Evolutionary conservation across 73 alveolate genomes (phyloP), one percentile per base, ranked within the genome.

Genomic region (Uronychia binucleata): DNA sequence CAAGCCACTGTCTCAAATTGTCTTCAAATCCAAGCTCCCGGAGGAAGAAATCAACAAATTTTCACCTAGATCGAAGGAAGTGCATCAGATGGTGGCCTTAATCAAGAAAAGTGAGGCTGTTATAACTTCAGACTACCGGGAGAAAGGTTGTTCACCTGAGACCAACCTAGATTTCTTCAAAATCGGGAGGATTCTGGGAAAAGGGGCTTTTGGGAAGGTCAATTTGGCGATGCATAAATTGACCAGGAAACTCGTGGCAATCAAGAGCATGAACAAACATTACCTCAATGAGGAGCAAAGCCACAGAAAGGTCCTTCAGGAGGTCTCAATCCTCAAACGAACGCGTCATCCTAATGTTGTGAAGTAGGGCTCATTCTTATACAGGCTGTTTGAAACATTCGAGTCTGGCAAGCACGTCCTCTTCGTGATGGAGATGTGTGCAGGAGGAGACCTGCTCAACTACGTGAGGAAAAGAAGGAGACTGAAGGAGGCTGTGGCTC

Each of bases 361-460:
- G 35, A 93, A 92, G 81, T 88, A 93, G 19, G 19, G 5, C 19
- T 46, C 67, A 11, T 46, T 46, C 19, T 11, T 11, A 13, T 80
- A 80, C 26, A 58, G 90, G 26, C 83, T 87, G 28, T 87, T 31
- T 67, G 93, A 87, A 58, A 59, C 58, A 76, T 87, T 87, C 34
- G 97, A 96, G 86, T 91, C 98, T 0, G 93, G 89, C 31, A 95
- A 94, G 86, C 97, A 97, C 77, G 93, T 97, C 1, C 96, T 97
- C 35, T 92, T 97, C 85, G 98, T 97, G 27, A 97, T 97, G 98
- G 99, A 97, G 89, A 74, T 80, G 33, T 78, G 92, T 14, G 90
- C 90, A 35, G 98, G 98, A 29, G 98, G 98, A 31, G 98, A 94
- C 57, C 88, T 94, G 46, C 78, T 87, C 32, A 87, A 87, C 59